phyloP scores from a whole-genome alignment of 768 basidiomycete species.

The Lenzites betulinus region DNA sequence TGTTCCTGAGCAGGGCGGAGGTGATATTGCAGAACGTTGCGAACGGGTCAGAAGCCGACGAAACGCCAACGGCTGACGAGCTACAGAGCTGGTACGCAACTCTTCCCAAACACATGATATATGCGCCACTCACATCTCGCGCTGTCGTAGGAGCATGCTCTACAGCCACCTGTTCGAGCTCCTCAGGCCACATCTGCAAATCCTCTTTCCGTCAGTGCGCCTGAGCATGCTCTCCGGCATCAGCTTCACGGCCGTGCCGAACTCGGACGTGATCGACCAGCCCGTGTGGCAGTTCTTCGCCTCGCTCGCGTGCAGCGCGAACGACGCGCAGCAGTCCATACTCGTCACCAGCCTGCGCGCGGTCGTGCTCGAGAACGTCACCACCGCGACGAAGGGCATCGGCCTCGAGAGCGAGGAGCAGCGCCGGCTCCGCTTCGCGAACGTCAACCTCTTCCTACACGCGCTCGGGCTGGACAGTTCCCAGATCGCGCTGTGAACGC shows the following conservation, averaged over 20 bases:
- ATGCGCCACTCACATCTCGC: background rate
- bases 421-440: slow-evolving; percentile 77
- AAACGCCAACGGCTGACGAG: slow-evolving; percentile 64
- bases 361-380: slow-evolving; percentile 90
- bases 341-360: slow-evolving; percentile 87
- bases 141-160: slow-evolving; percentile 69
- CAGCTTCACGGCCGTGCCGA: slow-evolving; percentile 37
- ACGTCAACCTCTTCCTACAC: slow-evolving; percentile 90
- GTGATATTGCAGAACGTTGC: slow-evolving; percentile 77
- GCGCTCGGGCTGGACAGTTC: slow-evolving; percentile 74
- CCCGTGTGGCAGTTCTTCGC: slow-evolving; percentile 96
- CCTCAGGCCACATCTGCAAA: slow-evolving; percentile 71
- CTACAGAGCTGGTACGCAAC: slow-evolving; percentile 69
- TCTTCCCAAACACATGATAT: background rate
- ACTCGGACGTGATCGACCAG: slow-evolving; percentile 74
- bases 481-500: slow-evolving; percentile 56
- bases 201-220: slow-evolving; percentile 90
- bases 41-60: slow-evolving; percentile 36
- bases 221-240: slow-evolving; percentile 48
- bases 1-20: slow-evolving; percentile 92
- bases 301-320: slow-evolving; percentile 82
- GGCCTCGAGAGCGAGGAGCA: slow-evolving; percentile 68
- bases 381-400: slow-evolving; percentile 77
- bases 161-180: slow-evolving; percentile 87
- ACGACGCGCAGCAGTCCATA: slow-evolving; percentile 83